Evolutionary conservation across 306 rosid species (phyloP).

Genomic region (Cicer judaicum): DNA sequence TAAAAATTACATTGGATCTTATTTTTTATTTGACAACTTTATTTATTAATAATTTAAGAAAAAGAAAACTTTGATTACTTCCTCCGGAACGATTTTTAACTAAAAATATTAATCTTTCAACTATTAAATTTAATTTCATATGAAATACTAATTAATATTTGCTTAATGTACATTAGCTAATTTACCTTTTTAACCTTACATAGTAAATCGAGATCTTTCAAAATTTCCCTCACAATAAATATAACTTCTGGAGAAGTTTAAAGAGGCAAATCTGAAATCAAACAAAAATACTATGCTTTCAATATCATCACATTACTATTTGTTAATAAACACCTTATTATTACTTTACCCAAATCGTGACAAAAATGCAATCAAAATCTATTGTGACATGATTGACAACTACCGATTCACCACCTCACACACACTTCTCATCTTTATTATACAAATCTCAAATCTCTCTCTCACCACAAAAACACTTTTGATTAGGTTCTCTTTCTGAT

Average conservation of each 20-base stretch:
- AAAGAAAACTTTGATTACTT: too few relatives aligned
- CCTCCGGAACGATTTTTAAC: too few relatives aligned
- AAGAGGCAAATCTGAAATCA: constrained; percentile 16
- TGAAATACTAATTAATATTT: too few relatives aligned
- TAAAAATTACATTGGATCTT: too few relatives aligned
- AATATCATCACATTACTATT: neutral
- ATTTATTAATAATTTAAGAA: too few relatives aligned
- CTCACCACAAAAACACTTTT: constrained; percentile 12
- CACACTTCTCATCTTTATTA: constrained; percentile 17
- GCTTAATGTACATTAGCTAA: too few relatives aligned
- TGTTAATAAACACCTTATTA: neutral
- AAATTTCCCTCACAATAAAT: too few relatives aligned
- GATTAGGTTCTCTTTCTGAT: neutral
- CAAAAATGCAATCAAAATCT: constrained; percentile 8
- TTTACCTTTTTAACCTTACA: too few relatives aligned
- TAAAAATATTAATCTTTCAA: too few relatives aligned
- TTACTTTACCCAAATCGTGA: neutral
- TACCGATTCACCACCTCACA: neutral
- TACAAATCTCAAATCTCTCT: constrained; percentile 4
- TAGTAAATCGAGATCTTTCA: too few relatives aligned
- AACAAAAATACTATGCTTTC: neutral
- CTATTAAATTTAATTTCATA: too few relatives aligned
- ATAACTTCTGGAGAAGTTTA: neutral
- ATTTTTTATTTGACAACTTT: too few relatives aligned
- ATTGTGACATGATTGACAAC: neutral